phyloP scores from a whole-genome alignment of 257 asterid species.

The Perilla frutescens region DNA sequence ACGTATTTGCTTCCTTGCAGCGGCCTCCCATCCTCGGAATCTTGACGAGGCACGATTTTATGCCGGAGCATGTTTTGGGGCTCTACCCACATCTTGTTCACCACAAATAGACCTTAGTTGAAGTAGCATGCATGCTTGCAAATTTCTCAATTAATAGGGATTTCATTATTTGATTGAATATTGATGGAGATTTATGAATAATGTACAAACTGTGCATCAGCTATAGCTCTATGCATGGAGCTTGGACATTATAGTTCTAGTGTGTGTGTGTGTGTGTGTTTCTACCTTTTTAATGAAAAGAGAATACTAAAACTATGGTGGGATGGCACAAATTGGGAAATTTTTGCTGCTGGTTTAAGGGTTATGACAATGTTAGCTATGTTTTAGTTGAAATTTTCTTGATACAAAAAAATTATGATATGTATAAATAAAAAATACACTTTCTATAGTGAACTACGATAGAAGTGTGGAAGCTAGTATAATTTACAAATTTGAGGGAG shows the following conservation, averaged over 20 bases:
- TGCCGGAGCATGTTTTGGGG: conserved; percentile 80
- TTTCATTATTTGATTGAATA: conserved; percentile 1
- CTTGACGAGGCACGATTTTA: conserved; percentile 80
- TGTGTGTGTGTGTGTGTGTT: too few relatives aligned
- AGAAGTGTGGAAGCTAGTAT: neutral
- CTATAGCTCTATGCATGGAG: too few relatives aligned
- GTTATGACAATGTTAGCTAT: too few relatives aligned
- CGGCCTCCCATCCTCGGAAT: conserved; percentile 76
- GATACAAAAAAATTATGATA: neutral
- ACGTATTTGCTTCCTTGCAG: conserved; percentile 46
- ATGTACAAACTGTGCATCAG: neutral
- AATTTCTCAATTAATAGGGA: neutral
- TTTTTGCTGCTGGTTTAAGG: too few relatives aligned
- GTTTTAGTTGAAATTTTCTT: too few relatives aligned
- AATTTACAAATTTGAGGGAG: conserved; percentile 18
- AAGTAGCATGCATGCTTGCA: neutral
- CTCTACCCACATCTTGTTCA: conserved; percentile 60
- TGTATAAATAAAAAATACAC: neutral
- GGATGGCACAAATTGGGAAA: too few relatives aligned
- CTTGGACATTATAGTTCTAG: too few relatives aligned
- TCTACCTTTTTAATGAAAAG: too few relatives aligned
- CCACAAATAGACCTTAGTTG: conserved; percentile 44
- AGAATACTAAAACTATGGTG: too few relatives aligned
- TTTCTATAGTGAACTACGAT: too few relatives aligned
- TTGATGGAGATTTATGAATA: neutral